Evolutionary conservation across 306 rosid genomes (phyloP).

Genomic region (Notholithocarpus densiflorus): DNA sequence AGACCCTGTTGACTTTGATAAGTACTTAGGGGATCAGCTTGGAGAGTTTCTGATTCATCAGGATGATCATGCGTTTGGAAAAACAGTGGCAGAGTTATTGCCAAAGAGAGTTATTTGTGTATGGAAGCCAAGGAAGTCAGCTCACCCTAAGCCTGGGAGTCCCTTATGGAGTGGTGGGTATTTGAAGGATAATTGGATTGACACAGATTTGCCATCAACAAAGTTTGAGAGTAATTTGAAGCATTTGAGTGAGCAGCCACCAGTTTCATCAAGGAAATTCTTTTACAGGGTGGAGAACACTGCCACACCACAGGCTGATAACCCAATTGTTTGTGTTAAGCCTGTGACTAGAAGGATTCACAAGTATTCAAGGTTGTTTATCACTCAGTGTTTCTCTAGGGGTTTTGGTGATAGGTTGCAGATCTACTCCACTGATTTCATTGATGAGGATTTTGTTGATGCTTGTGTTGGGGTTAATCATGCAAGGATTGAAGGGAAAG

Average conservation of each 20-base stretch:
- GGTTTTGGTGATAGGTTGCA: constrained; percentile 58
- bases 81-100: constrained; percentile 56
- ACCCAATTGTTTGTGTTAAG: constrained; percentile 68
- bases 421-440: constrained; percentile 75
- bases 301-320: constrained; percentile 77
- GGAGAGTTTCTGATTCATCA: constrained; percentile 67
- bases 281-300: constrained; percentile 94
- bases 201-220: constrained; percentile 85
- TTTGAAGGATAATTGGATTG: constrained; percentile 74
- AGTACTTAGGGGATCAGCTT: constrained; percentile 54
- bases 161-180: constrained; percentile 64
- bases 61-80: constrained; percentile 58
- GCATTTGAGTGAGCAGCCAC: constrained; percentile 61
- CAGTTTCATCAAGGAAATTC: constrained; percentile 54
- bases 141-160: constrained; percentile 57
- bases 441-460: constrained; percentile 79
- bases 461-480: constrained; percentile 68
- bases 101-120: constrained; percentile 74
- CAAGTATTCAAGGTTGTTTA: constrained; percentile 65
- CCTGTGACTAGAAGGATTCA: constrained; percentile 76
- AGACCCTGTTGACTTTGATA: constrained; percentile 77
- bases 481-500: constrained; percentile 72
- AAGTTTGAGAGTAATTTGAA: constrained; percentile 78
- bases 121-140: constrained; percentile 80
- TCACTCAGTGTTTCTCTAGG: constrained; percentile 48